phyloP scores from a whole-genome alignment of 345 rosid genomes.

The Arabidopsis thaliana region TAIR10.1 NC_003076.8:23412501-23413000 shows the following conservation, averaged over 20 bases:
- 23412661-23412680: conserved; percentile 15
- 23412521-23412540: neutral
- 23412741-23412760: neutral
- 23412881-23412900: conserved; percentile 38
- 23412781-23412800: conserved; percentile 16
- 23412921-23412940: neutral
- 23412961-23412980: neutral
- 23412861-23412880: conserved; percentile 32
- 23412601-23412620: neutral
- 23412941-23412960: neutral
- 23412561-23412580: neutral
- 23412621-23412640: neutral
- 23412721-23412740: conserved; percentile 24
- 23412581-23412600: neutral
- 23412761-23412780: neutral
- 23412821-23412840: conserved; percentile 1
- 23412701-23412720: conserved; percentile 13
- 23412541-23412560: neutral
- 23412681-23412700: conserved; percentile 24
- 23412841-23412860: conserved; percentile 13
- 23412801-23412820: conserved; percentile 16
- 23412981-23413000: conserved; percentile 33
- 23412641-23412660: neutral
- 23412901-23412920: neutral
- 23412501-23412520: too few species aligned